Base-by-base conservation (phyloP, 2,329 filamentous ascomycete genomes). In the Aspergillus sp. region DNA sequence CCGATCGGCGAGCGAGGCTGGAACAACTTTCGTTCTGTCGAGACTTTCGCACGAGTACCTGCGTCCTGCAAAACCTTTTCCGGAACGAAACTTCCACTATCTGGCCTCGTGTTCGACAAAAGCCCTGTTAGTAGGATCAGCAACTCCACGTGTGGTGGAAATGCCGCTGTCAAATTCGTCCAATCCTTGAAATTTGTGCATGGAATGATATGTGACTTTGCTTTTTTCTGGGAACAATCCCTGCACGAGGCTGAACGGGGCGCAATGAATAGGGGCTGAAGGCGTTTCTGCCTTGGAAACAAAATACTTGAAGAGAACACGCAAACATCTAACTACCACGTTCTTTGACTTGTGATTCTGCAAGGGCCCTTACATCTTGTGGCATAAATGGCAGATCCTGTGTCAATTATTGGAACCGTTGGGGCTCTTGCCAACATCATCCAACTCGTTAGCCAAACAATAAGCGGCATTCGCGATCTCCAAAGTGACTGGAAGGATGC, bases 401-500 rank as follows among this genome's bases (percentile, higher is more conserved):
- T 53, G 15, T 30, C 38, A 2, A 43, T 53, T 22, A 38, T 53
- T 20, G 49, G 39, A 44, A 44, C 49, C 11, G 49, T 39, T 17
- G 39, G 39, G 4, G 49, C 49, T 5, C 39, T 44, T 5, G 22
- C 39, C n/a, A 53, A 44, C 8, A 44, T 53, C 32, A 44, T 53
- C 49, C 49, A 53, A 17, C 15, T 44, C 26, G 49, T 22, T 5
- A 34, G 24, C 24, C 38, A 53, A 24, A 53, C 49, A 17, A 53
- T 44, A 20, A 26, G 7, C 6, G 49, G 38, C 2, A 53, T 53
- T 44, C 49, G 49, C 3, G 24, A 53, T 17, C 17, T 43, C 18
- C 49, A 22, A 36, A 53, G 49, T 44, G 39, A 53, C 12, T 53
- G 49, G 49, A 44, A 44, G 5, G 39, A 53, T 53, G 49, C 49